Conservation (phyloP, 2,329 filamentous ascomycete genomes). For the Epichloe aotearoae region DNA sequence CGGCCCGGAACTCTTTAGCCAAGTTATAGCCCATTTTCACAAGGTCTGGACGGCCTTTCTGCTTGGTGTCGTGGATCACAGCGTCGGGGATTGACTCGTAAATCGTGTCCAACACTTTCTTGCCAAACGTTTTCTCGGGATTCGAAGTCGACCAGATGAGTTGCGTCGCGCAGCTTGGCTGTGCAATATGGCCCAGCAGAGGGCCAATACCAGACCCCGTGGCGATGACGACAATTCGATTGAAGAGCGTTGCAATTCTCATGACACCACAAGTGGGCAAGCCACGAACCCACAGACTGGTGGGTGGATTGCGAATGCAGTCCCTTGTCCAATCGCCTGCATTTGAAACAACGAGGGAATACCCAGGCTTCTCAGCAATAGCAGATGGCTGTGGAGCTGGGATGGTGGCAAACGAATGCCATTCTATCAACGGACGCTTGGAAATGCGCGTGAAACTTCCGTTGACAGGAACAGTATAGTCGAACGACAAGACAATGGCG, state of each 20-base stretch:
- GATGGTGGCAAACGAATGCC: slow-evolving; percentile 66
- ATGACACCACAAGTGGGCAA: slow-evolving; percentile 55
- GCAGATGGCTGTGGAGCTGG: slow-evolving; percentile 33
- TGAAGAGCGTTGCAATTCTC: slow-evolving; percentile 53
- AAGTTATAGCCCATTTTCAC: slow-evolving; percentile 38
- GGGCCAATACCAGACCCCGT: slow-evolving; percentile 66
- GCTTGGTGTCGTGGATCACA: slow-evolving; percentile 53
- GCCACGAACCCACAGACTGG: slow-evolving; percentile 53
- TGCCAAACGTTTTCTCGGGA: slow-evolving; percentile 50
- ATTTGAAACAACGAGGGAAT: slow-evolving; percentile 57
- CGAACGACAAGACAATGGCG: slow-evolving; percentile 58
- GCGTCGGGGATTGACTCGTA: slow-evolving; percentile 44
- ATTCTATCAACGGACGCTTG: slow-evolving; percentile 51
- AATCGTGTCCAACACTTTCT: slow-evolving; percentile 42
- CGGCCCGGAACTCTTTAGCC: slow-evolving; percentile 40
- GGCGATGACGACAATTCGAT: slow-evolving; percentile 50
- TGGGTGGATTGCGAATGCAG: slow-evolving; percentile 48
- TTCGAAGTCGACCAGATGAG: slow-evolving; percentile 57
- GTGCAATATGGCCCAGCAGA: slow-evolving; percentile 45
- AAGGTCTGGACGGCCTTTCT: slow-evolving; percentile 45
- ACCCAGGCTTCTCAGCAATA: slow-evolving; percentile 28
- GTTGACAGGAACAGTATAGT: slow-evolving; percentile 43
- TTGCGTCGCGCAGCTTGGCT: slow-evolving; percentile 35
- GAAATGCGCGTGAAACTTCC: slow-evolving; percentile 41
- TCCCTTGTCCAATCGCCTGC: slow-evolving; percentile 62